phyloP scores from a whole-genome alignment of 2,329 filamentous ascomycete genomes.

The Fusarium sp. region DNA sequence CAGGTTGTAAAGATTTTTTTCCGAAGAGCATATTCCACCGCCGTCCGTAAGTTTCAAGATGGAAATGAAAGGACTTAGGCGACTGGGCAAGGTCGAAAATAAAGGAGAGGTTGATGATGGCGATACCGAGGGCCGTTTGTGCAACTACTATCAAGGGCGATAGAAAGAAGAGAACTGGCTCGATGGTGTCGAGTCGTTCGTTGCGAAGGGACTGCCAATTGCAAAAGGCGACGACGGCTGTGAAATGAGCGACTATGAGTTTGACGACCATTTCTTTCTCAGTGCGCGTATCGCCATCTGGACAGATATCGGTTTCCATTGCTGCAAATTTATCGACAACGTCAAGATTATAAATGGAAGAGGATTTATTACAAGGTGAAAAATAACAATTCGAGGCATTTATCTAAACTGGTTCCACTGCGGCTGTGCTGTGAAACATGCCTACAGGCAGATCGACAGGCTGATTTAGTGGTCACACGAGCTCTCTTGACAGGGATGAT shows the following conservation, averaged over 20 bases:
- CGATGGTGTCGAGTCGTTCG: slow-evolving; percentile 11
- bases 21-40: slow-evolving; percentile 12
- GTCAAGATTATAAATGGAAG: no score
- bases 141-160: background rate
- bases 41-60: background rate
- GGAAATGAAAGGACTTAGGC: background rate
- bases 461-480: background rate
- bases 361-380: no score
- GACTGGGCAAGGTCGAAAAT: background rate
- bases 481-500: background rate
- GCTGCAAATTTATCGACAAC: rapidly evolving
- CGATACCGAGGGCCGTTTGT: background rate
- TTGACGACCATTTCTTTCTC: slow-evolving; percentile 16
- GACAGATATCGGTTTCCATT: background rate
- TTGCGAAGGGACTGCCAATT: slow-evolving; percentile 12
- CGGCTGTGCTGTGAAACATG: background rate
- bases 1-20: background rate
- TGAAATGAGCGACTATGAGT: slow-evolving; percentile 17
- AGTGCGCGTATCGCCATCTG: background rate
- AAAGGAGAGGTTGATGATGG: background rate
- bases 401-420: background rate
- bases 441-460: background rate
- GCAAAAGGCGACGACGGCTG: slow-evolving; percentile 5
- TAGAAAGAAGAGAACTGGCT: slow-evolving; percentile 9
- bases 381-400: background rate